Evolutionary conservation across 2,329 filamentous ascomycete species (phyloP).

Genomic region (Aspergillus sp.): DNA sequence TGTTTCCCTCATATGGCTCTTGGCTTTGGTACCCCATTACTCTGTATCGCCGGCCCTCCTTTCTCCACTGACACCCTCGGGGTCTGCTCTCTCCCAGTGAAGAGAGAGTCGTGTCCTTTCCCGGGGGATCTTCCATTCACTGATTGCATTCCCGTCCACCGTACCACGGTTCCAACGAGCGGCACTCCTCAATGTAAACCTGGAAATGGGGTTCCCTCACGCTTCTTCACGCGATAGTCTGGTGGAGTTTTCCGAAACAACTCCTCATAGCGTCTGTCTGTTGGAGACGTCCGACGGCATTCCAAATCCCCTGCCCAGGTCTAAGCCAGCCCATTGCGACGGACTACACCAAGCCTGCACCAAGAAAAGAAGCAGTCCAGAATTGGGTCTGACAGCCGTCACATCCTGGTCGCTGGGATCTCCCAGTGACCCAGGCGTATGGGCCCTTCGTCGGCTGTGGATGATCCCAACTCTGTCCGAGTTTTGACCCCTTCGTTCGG

Average conservation of each 20-base stretch:
- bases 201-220: neutral
- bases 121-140: neutral
- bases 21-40: neutral
- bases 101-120: neutral
- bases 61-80: neutral
- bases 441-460: constrained; percentile 18
- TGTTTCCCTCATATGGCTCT: neutral
- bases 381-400: constrained; percentile 23
- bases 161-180: neutral
- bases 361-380: constrained; percentile 21
- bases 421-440: constrained; percentile 22
- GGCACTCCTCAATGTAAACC: neutral
- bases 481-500: constrained; percentile 20
- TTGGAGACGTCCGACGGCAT: constrained; percentile 21
- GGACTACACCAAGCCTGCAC: constrained; percentile 4
- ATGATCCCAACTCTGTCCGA: constrained; percentile 21
- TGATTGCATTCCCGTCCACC: constrained; percentile 3
- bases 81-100: neutral
- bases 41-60: neutral
- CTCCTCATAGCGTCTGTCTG: constrained; percentile 11
- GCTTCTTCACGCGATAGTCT: constrained; percentile 14
- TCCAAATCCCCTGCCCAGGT: constrained; percentile 20
- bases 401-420: constrained; percentile 25
- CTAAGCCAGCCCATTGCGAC: neutral
- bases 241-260: constrained; percentile 12